Evolutionary conservation across 257 asterid species (phyloP).

Genomic region (Nicotiana paniculata): DNA sequence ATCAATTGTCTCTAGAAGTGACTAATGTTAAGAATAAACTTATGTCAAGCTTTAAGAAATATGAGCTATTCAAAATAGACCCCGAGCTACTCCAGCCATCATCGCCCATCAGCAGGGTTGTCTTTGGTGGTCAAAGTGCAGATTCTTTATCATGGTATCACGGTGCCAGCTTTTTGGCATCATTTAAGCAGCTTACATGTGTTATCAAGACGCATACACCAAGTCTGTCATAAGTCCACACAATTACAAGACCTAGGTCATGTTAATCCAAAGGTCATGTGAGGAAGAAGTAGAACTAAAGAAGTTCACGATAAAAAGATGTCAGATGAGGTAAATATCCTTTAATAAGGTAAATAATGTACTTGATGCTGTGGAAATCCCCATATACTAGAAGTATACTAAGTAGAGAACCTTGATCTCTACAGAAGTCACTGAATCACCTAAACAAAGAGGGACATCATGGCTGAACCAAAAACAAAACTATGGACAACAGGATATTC

Average conservation of each 20-base stretch:
- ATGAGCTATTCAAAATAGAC: background rate
- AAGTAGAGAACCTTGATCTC: background rate
- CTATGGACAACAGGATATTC: background rate
- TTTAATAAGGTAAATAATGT: background rate
- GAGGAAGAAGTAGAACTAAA: background rate
- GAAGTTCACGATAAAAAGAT: background rate
- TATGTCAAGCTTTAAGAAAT: background rate
- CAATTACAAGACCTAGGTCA: background rate
- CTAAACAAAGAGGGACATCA: background rate
- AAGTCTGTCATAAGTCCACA: background rate
- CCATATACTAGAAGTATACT: too few relatives aligned
- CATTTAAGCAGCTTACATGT: background rate
- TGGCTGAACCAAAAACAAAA: background rate
- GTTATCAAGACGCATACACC: background rate
- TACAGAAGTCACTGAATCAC: background rate
- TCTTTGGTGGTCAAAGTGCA: background rate
- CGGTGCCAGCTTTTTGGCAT: background rate
- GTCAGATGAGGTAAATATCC: background rate
- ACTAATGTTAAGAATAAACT: background rate
- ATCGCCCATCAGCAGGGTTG: background rate
- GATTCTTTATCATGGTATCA: background rate
- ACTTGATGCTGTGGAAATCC: background rate
- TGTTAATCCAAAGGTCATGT: background rate
- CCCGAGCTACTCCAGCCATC: background rate
- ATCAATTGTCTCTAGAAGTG: background rate